Conservation (phyloP, 306 rosid genomes). For the Vigna nakashimae region DNA sequence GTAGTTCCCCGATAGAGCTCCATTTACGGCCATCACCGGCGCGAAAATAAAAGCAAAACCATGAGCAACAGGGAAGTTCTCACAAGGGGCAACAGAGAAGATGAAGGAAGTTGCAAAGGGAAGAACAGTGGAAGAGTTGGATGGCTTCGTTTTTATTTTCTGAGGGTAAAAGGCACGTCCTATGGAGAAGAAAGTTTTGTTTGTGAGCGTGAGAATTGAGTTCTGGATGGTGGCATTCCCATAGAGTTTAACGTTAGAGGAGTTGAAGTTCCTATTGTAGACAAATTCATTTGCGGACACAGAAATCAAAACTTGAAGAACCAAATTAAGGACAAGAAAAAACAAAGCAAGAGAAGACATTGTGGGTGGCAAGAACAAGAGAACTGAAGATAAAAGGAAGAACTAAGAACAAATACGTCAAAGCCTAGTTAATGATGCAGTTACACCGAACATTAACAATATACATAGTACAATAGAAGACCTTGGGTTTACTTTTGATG, state of each 20-base stretch:
- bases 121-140: constrained; percentile 40
- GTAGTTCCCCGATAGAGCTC: constrained; percentile 57
- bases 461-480: neutral
- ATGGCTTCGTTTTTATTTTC: constrained; percentile 48
- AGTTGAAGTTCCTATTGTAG: constrained; percentile 68
- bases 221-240: constrained; percentile 62
- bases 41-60: constrained; percentile 62
- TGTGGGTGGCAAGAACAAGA: neutral
- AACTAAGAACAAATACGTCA: neutral
- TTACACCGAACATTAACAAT: neutral
- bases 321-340: constrained; percentile 12
- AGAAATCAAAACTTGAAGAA: constrained; percentile 35
- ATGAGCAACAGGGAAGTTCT: constrained; percentile 55
- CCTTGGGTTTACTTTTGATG: neutral
- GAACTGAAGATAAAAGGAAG: neutral
- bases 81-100: constrained; percentile 64
- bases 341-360: constrained; percentile 46
- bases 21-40: constrained; percentile 48
- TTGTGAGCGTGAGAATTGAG: constrained; percentile 57
- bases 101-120: constrained; percentile 70
- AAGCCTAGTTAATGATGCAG: neutral
- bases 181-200: constrained; percentile 61
- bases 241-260: constrained; percentile 52
- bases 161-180: constrained; percentile 69
- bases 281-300: constrained; percentile 62